Base-by-base conservation (phyloP, 208 protist species). In the Wallacemonas sp. region DNA sequence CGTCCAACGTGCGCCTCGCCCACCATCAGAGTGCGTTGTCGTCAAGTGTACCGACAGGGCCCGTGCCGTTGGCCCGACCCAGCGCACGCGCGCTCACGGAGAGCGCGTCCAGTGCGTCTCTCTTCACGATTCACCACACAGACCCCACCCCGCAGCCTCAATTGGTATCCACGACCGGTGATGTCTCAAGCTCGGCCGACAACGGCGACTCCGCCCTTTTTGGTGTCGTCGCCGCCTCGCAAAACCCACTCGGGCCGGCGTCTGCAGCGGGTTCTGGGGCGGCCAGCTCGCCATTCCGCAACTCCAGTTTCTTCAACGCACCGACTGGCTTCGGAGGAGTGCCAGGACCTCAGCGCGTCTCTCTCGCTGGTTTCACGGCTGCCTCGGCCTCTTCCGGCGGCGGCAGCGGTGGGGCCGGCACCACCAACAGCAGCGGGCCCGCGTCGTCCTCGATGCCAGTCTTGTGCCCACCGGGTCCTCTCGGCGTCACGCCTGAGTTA, bases 221-320 rank as follows among this genome's bases (percentile, higher is more conserved):
- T 8, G n/a, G 51, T 58, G 4, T 9, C 24, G 51, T 31, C 51
- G 30, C 19, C 51, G 19, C 31, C 51, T 14, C 51, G 51, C 1
- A n/a, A n/a, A n/a, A n/a, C n/a, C n/a, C n/a, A n/a, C n/a, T n/a
- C n/a, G n/a, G n/a, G n/a, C n/a, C n/a, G n/a, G n/a, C n/a, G n/a
- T n/a, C n/a, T n/a, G 26, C 47, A 5, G 53, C 36, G 36, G 36
- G 31, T 15, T 24, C 22, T 21, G 31, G 9, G 24, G 33, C 22
- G 34, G 17, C 17, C 34, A 41, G 36, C 58, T 33, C 45, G 11
- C 47, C 42, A 2, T 71, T 56, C 12, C 66, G 56, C 30, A 74
- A 74, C 42, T 27, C 68, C 1, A 74, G 62, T 44, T 74, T 74
- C 45, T 63, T 47, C 60, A 65, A 21, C 31, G 21, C 27, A n/a